phyloP scores from a whole-genome alignment of 352 stramenopile genomes.

The Phytophthora sp. region DNA sequence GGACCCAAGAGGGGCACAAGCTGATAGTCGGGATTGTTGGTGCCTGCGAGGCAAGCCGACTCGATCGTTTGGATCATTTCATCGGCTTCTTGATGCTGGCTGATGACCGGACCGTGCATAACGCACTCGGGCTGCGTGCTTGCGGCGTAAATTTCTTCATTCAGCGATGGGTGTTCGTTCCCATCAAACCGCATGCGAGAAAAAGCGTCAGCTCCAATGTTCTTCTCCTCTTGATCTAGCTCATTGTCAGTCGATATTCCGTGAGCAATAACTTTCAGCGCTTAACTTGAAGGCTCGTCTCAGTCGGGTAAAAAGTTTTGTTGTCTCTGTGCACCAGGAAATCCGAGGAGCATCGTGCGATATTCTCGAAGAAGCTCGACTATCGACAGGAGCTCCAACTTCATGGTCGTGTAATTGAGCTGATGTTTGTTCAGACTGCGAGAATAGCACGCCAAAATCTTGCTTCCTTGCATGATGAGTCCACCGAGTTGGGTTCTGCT shows the following conservation, averaged over 20 bases:
- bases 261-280: background rate
- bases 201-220: constrained; percentile 14
- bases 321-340: constrained; percentile 8
- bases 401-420: background rate
- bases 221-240: constrained; percentile 1
- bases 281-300: background rate
- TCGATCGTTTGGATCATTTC: constrained; percentile 3
- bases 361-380: background rate
- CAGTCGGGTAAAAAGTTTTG: constrained; percentile 3
- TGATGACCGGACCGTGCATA: constrained; percentile 14
- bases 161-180: background rate
- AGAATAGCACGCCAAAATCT: background rate
- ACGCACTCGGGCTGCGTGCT: background rate
- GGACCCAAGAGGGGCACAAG: constrained; percentile 4
- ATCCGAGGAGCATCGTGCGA: constrained; percentile 16
- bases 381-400: background rate
- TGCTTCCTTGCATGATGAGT: background rate
- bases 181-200: constrained; percentile 4
- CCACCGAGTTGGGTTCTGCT: background rate
- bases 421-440: background rate
- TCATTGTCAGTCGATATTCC: background rate
- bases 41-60: constrained; percentile 1
- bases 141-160: background rate
- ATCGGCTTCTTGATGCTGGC: constrained; percentile 4
- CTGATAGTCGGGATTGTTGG: constrained; percentile 24